Percentiles rank a stretch among this genome's conserved stretches.
Conservation (phyloP, 2,329 filamentous ascomycete species). For the Didymella exigua region DNA sequence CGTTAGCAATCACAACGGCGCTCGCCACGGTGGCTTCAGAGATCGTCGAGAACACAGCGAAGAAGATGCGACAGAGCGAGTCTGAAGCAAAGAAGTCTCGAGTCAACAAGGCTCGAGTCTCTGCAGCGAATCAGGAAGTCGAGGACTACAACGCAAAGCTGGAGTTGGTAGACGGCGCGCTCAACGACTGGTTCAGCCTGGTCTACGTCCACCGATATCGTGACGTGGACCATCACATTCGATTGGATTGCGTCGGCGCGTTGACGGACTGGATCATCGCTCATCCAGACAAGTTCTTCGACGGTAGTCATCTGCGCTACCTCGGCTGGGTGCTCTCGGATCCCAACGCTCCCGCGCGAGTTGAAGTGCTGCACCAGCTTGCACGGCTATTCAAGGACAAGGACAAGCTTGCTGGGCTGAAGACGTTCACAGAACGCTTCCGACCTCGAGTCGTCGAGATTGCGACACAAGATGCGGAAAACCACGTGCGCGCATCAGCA, state of each 20-base stretch:
- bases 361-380: constrained; percentile 87
- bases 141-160: constrained; percentile 72
- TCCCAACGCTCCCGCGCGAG: constrained; percentile 71
- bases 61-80: constrained; percentile 78
- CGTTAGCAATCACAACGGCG: constrained; percentile 77
- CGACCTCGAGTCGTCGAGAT: constrained; percentile 88
- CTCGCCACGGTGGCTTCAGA: constrained; percentile 75
- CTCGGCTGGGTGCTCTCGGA: constrained; percentile 96
- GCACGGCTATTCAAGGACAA: constrained; percentile 78
- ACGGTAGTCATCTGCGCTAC: constrained; percentile 88
- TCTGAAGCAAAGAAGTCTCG: constrained; percentile 73
- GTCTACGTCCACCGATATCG: constrained; percentile 96
- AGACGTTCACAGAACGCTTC: constrained; percentile 93
- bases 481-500: constrained; percentile 76
- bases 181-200: constrained; percentile 87
- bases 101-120: constrained; percentile 78
- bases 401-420: constrained; percentile 75
- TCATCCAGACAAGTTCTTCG: constrained; percentile 86
- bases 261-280: constrained; percentile 87
- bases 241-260: constrained; percentile 84
- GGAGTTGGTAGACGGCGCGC: constrained; percentile 70
- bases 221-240: constrained; percentile 87
- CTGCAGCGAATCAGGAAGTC: constrained; percentile 73
- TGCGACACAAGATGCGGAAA: constrained; percentile 82
- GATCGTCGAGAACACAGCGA: constrained; percentile 74